Percentiles rank a stretch among this genome's conserved stretches.
These are phyloP conservation scores for Sclerotinia subarctica DNA, from an alignment of 2,329 filamentous ascomycete species.

Conservation along the genomic window DNA sequence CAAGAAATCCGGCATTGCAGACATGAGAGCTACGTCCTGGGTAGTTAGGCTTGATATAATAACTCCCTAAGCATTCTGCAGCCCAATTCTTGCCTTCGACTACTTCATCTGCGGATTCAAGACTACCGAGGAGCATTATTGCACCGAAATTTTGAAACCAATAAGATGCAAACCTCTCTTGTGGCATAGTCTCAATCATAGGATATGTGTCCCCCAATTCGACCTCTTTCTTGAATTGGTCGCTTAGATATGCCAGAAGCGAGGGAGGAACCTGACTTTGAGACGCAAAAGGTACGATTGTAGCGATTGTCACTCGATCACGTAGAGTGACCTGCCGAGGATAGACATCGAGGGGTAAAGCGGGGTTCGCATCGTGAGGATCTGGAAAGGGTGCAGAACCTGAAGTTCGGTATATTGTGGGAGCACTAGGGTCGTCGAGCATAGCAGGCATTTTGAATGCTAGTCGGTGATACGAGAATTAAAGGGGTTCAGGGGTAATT, in stretches of 20 bases:
- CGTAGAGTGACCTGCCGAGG: constrained; percentile 63
- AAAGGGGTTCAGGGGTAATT: constrained; percentile 12
- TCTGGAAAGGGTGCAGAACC: constrained; percentile 51
- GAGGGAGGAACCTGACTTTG: constrained; percentile 58
- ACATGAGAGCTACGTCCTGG: constrained; percentile 71
- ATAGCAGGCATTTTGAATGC: constrained; percentile 53
- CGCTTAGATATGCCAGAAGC: constrained; percentile 60
- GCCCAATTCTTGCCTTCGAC: constrained; percentile 57
- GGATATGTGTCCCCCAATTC: constrained; percentile 72
- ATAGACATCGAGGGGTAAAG: constrained; percentile 44
- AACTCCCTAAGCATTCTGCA: constrained; percentile 64
- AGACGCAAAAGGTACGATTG: constrained; percentile 64
- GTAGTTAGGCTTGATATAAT: constrained; percentile 73
- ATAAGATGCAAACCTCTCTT: constrained; percentile 62
- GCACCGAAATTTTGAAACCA: constrained; percentile 74
- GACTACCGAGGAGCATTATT: constrained; percentile 65
- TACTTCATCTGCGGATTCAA: constrained; percentile 52
- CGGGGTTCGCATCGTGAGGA: constrained; percentile 49
- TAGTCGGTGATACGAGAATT: constrained; percentile 11
- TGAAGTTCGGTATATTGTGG: constrained; percentile 53
- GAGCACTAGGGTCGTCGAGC: constrained; percentile 57
- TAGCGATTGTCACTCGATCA: constrained; percentile 64
- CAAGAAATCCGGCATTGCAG: constrained; percentile 62
- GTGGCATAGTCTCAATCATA: constrained; percentile 60
- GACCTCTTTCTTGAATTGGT: constrained; percentile 68